Percentiles rank a stretch among this genome's conserved stretches.
phyloP scores from a whole-genome alignment of 345 rosid genomes.

The Clausena lansium region DNA sequence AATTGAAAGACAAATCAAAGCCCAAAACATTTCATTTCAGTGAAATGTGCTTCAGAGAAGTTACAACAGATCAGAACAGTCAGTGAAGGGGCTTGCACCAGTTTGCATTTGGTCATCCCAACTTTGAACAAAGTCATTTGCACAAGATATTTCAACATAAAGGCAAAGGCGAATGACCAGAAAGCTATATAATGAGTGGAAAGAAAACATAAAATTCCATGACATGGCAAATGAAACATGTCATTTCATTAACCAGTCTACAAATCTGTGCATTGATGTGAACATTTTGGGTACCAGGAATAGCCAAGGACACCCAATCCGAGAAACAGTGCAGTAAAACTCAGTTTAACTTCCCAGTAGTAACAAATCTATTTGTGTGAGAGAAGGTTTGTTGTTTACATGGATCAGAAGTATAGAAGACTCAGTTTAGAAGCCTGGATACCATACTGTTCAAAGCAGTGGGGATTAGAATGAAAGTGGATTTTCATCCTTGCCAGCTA shows the following conservation, averaged over 20 bases:
- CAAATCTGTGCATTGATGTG: neutral
- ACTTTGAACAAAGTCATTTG: neutral
- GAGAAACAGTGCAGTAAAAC: neutral
- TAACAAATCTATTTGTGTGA: neutral
- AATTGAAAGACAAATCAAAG: neutral
- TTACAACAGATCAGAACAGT: neutral
- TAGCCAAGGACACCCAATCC: neutral
- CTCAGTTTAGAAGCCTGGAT: conserved; percentile 12
- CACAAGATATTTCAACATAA: neutral
- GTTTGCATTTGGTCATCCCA: neutral
- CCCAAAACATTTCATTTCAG: neutral
- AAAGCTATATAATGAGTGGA: neutral
- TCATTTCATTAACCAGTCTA: neutral
- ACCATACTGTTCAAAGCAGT: neutral
- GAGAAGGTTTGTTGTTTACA: conserved; percentile 11
- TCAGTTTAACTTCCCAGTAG: neutral
- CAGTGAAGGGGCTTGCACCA: neutral
- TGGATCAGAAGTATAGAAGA: conserved; percentile 14
- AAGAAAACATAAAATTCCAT: neutral
- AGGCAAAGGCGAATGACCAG: neutral
- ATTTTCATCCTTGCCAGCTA: conserved; percentile 32
- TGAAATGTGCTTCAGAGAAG: neutral
- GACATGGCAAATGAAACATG: neutral
- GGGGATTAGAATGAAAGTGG: conserved; percentile 22
- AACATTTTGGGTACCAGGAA: conserved; percentile 1